These are phyloP conservation scores for Colletotrichum nymphaeae DNA, from an alignment of 2,329 filamentous ascomycete genomes.

Conservation along the genomic window DNA sequence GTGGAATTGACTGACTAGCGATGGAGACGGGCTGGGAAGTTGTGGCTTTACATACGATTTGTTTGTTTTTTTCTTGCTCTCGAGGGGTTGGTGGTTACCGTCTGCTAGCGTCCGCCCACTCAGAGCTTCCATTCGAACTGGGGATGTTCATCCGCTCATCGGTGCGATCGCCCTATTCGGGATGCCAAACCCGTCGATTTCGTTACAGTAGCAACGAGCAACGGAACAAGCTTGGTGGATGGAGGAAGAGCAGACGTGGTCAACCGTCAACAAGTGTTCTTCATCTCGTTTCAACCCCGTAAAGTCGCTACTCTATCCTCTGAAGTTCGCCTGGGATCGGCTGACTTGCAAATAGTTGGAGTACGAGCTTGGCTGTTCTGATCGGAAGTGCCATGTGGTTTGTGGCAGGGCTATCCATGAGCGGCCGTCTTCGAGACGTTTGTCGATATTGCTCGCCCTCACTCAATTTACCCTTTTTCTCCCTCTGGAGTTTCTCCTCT, in stretches of 20 bases:
- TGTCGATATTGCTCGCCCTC: not conserved
- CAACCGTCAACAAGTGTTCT: not conserved
- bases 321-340: not conserved
- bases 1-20: conserved; percentile 29
- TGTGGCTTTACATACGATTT: not conserved
- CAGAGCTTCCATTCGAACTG: not conserved
- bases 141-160: not conserved
- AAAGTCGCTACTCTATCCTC: not conserved
- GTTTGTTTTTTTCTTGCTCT: not conserved
- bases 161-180: conserved; percentile 12
- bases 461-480: not conserved
- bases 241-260: not conserved
- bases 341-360: not conserved
- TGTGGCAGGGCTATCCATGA: conserved; percentile 15
- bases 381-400: conserved; percentile 32
- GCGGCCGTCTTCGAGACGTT: conserved; percentile 21
- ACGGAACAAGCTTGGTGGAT: not conserved
- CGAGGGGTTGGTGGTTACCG: conserved; percentile 4
- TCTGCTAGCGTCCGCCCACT: conserved; percentile 3
- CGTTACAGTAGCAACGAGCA: conserved; percentile 17
- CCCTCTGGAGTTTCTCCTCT: too few species aligned
- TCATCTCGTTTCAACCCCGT: not conserved
- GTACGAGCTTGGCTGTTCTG: not conserved
- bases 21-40: conserved; percentile 4
- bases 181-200: not conserved